A percentile compares a stretch with the other conserved stretches of the same genome.
Evolutionary conservation across 768 basidiomycete species (phyloP).

Genomic region (Hygrocybe punicea): DNA sequence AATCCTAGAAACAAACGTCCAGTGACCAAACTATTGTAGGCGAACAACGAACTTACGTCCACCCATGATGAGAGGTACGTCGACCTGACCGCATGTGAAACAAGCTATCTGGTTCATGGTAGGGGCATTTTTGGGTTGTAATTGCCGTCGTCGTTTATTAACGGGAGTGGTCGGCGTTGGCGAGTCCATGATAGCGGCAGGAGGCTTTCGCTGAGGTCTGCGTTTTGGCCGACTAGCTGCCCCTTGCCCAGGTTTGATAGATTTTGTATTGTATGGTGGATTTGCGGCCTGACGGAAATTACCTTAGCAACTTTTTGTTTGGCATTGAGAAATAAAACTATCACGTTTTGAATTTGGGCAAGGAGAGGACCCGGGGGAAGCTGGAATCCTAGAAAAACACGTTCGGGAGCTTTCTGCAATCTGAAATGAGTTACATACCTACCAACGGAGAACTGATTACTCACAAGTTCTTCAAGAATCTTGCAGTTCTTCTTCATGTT

Average conservation of each 20-base stretch:
- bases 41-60: slow-evolving; percentile 53
- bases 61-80: slow-evolving; percentile 73
- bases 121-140: slow-evolving; percentile 24
- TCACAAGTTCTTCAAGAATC: slow-evolving; percentile 47
- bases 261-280: slow-evolving; percentile 51
- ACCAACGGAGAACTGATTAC: slow-evolving; percentile 8
- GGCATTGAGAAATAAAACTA: slow-evolving; percentile 13
- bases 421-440: background rate
- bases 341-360: slow-evolving; percentile 57
- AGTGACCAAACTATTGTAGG: background rate
- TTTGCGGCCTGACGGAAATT: slow-evolving; percentile 38
- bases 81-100: slow-evolving; percentile 56
- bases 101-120: slow-evolving; percentile 52
- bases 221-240: slow-evolving; percentile 30
- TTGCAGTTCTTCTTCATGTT: slow-evolving; percentile 49
- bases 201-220: slow-evolving; percentile 31
- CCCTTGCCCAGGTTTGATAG: slow-evolving; percentile 49
- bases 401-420: slow-evolving; percentile 40
- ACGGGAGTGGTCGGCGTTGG: too few relatives aligned
- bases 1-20: slow-evolving; percentile 44
- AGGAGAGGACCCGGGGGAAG: slow-evolving; percentile 55
- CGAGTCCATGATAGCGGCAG: background rate
- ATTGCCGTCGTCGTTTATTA: background rate
- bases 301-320: background rate
- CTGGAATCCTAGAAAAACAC: slow-evolving; percentile 55